phyloP scores from a whole-genome alignment of 2,329 filamentous ascomycete species.

The Alternaria metachromatica region DNA sequence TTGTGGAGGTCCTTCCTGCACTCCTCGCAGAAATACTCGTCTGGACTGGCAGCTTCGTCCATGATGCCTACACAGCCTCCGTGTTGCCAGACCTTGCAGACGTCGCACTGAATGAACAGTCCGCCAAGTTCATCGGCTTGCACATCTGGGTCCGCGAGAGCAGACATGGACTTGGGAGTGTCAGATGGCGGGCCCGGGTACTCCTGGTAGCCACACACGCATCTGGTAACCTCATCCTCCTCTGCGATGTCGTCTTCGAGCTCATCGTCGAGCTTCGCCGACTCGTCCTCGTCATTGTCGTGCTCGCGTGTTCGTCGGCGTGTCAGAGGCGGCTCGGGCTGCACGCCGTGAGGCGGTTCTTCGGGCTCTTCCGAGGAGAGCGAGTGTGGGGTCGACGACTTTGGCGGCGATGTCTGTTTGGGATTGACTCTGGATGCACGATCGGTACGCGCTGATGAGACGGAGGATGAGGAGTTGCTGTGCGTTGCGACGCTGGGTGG shows the following conservation, averaged over 20 bases:
- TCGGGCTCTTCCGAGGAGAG: constrained; percentile 72
- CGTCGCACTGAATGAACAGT: constrained; percentile 97
- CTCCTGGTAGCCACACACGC: constrained; percentile 92
- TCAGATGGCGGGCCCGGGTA: constrained; percentile 80
- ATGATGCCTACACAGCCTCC: constrained; percentile 97
- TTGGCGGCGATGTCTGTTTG: constrained; percentile 75
- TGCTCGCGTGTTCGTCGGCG: constrained; percentile 81
- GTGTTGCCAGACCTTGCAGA: constrained; percentile 98
- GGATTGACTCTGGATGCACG: constrained; percentile 74
- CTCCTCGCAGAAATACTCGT: constrained; percentile 97
- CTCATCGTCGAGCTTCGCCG: constrained; percentile 59
- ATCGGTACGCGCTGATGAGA: constrained; percentile 76
- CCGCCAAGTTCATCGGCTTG: constrained; percentile 80
- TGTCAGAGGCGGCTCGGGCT: constrained; percentile 72
- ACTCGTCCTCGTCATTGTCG: constrained; percentile 64
- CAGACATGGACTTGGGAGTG: constrained; percentile 62
- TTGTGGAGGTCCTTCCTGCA: constrained; percentile 92
- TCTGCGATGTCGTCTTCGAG: constrained; percentile 67
- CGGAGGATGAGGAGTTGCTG: constrained; percentile 75
- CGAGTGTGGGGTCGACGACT: constrained; percentile 76
- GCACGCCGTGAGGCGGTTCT: constrained; percentile 60
- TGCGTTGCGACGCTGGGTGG: constrained; percentile 69
- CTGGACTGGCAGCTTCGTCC: constrained; percentile 88
- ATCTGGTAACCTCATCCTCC: constrained; percentile 91
- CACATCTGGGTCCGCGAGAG: constrained; percentile 61